Percentiles rank a stretch among this genome's conserved stretches.
These are phyloP conservation scores for Paecilomyces niveus DNA, from an alignment of 2,329 filamentous ascomycete genomes.

Conservation along the genomic window DNA sequence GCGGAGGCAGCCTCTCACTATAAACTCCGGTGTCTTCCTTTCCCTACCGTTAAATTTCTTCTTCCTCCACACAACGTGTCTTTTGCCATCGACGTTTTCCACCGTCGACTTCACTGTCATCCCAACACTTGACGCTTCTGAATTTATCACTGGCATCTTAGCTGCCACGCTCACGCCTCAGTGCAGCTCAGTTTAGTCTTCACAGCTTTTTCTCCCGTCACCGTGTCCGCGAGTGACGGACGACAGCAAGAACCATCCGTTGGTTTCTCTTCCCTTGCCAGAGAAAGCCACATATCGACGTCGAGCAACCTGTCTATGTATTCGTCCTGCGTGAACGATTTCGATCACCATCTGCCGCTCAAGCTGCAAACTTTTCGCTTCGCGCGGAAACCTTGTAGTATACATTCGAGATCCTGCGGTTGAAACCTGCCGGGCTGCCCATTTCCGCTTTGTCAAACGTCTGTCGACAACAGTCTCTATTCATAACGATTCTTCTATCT, in stretches of 20 bases:
- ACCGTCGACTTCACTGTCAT: not conserved
- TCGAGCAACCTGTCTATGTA: constrained; percentile 76
- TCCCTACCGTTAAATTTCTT: not conserved
- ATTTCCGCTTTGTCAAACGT: constrained; percentile 19
- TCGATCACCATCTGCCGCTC: constrained; percentile 87
- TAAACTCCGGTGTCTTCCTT: not conserved
- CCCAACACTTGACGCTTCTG: not conserved
- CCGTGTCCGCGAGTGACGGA: constrained; percentile 10
- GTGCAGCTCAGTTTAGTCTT: not conserved
- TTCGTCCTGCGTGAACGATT: constrained; percentile 93
- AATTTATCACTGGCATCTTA: not conserved
- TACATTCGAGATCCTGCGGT: constrained; percentile 85
- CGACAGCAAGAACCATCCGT: constrained; percentile 20
- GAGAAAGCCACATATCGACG: constrained; percentile 29
- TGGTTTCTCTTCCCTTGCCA: constrained; percentile 25
- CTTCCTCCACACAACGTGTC: not conserved
- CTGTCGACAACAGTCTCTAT: constrained; percentile 7
- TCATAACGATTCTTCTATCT: constrained; percentile 14
- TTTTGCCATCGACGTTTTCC: not conserved
- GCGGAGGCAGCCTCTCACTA: not conserved
- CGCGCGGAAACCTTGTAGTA: constrained; percentile 88
- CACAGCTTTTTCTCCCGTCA: constrained; percentile 11
- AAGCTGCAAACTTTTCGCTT: constrained; percentile 97
- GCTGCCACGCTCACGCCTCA: not conserved
- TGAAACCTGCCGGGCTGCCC: constrained; percentile 47